Conservation (phyloP, 2,329 filamentous ascomycete genomes). For the Paraphaeosphaeria minitans region DNA sequence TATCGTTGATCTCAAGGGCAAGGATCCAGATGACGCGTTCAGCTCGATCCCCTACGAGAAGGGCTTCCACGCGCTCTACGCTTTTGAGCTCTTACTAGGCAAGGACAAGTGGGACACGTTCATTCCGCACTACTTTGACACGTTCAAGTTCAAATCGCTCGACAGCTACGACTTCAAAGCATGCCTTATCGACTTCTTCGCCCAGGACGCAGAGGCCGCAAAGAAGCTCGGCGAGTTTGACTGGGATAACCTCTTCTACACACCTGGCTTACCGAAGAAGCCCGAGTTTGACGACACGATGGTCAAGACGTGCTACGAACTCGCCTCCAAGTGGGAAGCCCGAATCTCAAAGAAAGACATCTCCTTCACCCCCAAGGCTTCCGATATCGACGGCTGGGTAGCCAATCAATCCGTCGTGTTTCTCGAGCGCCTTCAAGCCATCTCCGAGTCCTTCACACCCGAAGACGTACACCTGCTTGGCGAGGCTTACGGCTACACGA, state of each 20-base stretch:
- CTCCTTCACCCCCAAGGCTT: constrained; percentile 63
- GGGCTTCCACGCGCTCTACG: constrained; percentile 91
- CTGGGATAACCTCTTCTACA: constrained; percentile 89
- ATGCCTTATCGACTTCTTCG: constrained; percentile 85
- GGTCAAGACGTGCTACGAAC: constrained; percentile 80
- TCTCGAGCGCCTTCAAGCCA: constrained; percentile 76
- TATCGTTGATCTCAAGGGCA: constrained; percentile 81
- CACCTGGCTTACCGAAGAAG: constrained; percentile 86
- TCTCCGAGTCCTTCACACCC: constrained; percentile 65
- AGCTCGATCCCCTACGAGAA: constrained; percentile 94
- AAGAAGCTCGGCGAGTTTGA: constrained; percentile 75
- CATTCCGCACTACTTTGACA: constrained; percentile 92
- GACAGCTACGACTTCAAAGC: constrained; percentile 94
- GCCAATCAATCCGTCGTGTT: constrained; percentile 93
- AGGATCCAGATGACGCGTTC: constrained; percentile 96
- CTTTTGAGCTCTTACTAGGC: constrained; percentile 84
- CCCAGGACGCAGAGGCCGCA: constrained; percentile 63
- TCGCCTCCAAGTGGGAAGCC: constrained; percentile 81
- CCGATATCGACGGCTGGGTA: constrained; percentile 75
- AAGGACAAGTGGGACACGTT: constrained; percentile 91
- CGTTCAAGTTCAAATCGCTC: constrained; percentile 82
- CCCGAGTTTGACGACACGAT: constrained; percentile 88
- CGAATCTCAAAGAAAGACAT: constrained; percentile 37
- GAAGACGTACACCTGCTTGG: constrained; percentile 75
- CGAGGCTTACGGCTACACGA: constrained; percentile 68